Conservation (phyloP, 371 early-diverging fungal species). For the Phascolomyces articulosus region DNA sequence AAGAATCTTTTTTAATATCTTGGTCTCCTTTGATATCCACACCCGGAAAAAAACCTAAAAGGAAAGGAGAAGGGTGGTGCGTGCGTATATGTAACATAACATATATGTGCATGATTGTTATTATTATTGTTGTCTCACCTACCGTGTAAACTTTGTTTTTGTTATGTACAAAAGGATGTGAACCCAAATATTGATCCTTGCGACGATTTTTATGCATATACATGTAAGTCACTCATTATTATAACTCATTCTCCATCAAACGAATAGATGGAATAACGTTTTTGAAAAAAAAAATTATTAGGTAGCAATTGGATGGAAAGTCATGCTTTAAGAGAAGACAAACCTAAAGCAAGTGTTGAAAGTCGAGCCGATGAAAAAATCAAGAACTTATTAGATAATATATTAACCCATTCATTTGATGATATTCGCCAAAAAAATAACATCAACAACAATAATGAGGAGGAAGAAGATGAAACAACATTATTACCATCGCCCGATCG, state of each 20-base stretch:
- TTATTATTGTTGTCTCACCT: slow-evolving; percentile 5
- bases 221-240: slow-evolving; percentile 54
- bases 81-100: not conserved
- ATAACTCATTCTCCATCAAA: slow-evolving; percentile 21
- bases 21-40: too few relatives aligned
- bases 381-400: slow-evolving; percentile 20
- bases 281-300: slow-evolving; percentile 39
- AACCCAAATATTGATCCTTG: slow-evolving; percentile 45
- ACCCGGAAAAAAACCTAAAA: too few relatives aligned
- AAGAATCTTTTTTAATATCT: not conserved
- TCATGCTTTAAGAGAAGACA: slow-evolving; percentile 29
- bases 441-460: not conserved
- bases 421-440: not conserved
- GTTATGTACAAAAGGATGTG: slow-evolving; percentile 28
- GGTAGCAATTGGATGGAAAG: slow-evolving; percentile 37
- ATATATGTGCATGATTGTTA: not conserved
- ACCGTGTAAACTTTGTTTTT: slow-evolving; percentile 14
- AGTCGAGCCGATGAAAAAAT: slow-evolving; percentile 16
- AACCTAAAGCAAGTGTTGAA: slow-evolving; percentile 25
- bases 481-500: slow-evolving; percentile 35
- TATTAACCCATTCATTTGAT: slow-evolving; percentile 20
- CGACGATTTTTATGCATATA: slow-evolving; percentile 54
- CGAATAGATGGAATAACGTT: too few relatives aligned
- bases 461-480: too few relatives aligned
- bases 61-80: not conserved